phyloP scores from a whole-genome alignment of 2,329 filamentous ascomycete species.

The Alternaria angustiovoidea region DNA sequence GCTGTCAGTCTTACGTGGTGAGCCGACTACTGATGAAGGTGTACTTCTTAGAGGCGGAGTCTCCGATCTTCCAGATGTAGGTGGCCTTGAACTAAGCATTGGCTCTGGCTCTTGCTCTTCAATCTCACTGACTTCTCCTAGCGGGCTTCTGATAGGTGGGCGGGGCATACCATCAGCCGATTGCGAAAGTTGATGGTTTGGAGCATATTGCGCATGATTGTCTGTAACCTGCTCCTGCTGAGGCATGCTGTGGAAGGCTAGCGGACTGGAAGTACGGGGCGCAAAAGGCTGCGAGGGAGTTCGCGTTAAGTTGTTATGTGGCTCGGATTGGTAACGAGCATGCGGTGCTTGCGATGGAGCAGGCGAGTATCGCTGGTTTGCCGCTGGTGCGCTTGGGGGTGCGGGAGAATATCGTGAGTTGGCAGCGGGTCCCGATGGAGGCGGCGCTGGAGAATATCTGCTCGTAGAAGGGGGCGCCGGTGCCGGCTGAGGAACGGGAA shows the following conservation, averaged over 20 bases:
- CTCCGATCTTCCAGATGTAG: conserved; percentile 35
- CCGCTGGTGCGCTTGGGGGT: conserved; percentile 42
- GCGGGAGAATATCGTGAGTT: conserved; percentile 49
- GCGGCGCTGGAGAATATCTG: conserved; percentile 45
- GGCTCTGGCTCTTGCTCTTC: conserved; percentile 37
- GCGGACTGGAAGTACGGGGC: conserved; percentile 70
- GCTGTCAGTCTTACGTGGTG: conserved; percentile 50
- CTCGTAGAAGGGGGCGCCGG: conserved; percentile 30
- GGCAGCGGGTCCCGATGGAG: conserved; percentile 40
- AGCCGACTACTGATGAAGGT: conserved; percentile 47
- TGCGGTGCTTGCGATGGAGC: conserved; percentile 46
- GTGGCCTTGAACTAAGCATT: conserved; percentile 25
- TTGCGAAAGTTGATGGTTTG: conserved; percentile 38
- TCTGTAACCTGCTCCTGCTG: conserved; percentile 32
- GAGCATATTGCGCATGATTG: conserved; percentile 12
- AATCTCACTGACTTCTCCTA: conserved; percentile 46
- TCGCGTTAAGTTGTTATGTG: conserved; percentile 39
- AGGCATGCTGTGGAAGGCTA: conserved; percentile 60
- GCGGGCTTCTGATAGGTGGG: conserved; percentile 35
- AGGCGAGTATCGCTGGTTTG: conserved; percentile 53
- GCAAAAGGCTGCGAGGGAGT: conserved; percentile 63
- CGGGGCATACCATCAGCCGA: conserved; percentile 39
- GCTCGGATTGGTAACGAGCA: conserved; percentile 51
- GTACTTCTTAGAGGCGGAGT: conserved; percentile 46
- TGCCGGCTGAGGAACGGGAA: conserved; percentile 42